A percentile compares a stretch with the other conserved stretches of the same genome.
Evolutionary conservation across 2,329 filamentous ascomycete species (phyloP).

Genomic region (Penicillium sclerotigenum): DNA sequence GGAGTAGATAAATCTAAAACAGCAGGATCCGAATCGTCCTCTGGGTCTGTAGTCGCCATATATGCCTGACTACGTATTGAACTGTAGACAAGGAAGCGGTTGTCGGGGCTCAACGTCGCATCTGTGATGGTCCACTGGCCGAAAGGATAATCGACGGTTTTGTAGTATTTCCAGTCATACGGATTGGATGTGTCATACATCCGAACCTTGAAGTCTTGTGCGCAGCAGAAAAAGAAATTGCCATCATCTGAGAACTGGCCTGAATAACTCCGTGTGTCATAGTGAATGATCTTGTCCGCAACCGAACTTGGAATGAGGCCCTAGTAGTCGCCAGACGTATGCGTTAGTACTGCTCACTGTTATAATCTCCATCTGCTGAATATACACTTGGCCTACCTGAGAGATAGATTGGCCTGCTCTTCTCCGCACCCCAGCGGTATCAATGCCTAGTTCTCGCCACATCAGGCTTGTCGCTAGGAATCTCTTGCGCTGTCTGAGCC

Average conservation of each 20-base stretch:
- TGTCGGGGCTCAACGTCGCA: conserved; percentile 85
- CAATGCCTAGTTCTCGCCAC: conserved; percentile 76
- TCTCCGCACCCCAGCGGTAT: conserved; percentile 55
- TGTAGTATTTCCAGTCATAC: conserved; percentile 94
- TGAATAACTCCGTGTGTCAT: conserved; percentile 81
- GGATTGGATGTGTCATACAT: conserved; percentile 98
- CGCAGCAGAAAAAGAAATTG: conserved; percentile 92
- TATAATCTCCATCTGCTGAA: too few relatives aligned
- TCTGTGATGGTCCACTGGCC: conserved; percentile 97
- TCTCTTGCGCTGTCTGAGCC: conserved; percentile 54
- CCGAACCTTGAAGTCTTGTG: conserved; percentile 87
- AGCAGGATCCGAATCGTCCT: conserved; percentile 74
- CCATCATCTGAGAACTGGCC: conserved; percentile 96
- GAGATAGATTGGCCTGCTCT: conserved; percentile 65
- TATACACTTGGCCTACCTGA: conserved; percentile 51
- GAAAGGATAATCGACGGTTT: conserved; percentile 77
- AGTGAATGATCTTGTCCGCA: conserved; percentile 85
- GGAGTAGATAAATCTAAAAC: conserved; percentile 67
- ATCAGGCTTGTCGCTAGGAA: conserved; percentile 68
- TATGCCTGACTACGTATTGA: conserved; percentile 83
- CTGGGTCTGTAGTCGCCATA: conserved; percentile 80
- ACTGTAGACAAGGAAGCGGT: conserved; percentile 85
- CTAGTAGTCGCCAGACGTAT: conserved; percentile 41
- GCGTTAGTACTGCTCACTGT: not conserved
- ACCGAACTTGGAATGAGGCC: conserved; percentile 72